These are phyloP conservation scores for Hirsutella thompsonii DNA, from an alignment of 2,329 filamentous ascomycete genomes.

Conservation along the genomic window DNA sequence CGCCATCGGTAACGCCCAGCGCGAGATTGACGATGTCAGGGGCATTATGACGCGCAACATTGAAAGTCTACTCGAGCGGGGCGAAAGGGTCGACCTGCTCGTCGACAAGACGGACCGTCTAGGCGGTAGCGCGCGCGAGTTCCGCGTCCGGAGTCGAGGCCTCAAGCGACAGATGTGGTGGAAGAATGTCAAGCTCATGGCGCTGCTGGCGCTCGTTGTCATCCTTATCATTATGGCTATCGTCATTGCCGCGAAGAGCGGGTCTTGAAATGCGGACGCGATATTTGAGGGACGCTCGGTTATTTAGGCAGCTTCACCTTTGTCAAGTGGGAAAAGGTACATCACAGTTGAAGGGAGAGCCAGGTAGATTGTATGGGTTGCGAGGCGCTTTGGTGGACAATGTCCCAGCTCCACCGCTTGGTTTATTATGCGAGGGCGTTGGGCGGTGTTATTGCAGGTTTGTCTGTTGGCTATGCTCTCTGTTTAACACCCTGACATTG, in stretches of 20 bases:
- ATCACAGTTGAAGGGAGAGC: background rate
- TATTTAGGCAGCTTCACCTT: background rate
- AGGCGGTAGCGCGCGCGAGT: conserved; percentile 80
- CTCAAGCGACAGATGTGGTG: conserved; percentile 96
- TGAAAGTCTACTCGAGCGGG: conserved; percentile 74
- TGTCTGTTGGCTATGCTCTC: no score
- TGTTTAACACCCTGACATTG: no score
- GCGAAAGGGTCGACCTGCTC: conserved; percentile 83
- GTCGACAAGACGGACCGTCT: conserved; percentile 94
- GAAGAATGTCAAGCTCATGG: conserved; percentile 98
- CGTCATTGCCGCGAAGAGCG: conserved; percentile 38
- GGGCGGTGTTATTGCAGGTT: no score
- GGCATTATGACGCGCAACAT: conserved; percentile 96
- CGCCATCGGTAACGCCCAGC: conserved; percentile 69
- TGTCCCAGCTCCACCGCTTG: no score
- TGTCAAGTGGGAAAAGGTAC: background rate
- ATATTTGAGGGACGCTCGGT: background rate
- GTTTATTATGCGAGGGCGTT: no score
- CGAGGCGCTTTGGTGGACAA: no score
- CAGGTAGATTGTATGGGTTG: no score
- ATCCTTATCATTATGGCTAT: conserved; percentile 42
- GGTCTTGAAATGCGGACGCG: background rate
- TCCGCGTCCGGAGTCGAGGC: conserved; percentile 73
- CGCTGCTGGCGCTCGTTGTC: conserved; percentile 58
- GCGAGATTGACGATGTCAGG: conserved; percentile 83